These are phyloP conservation scores for Ogataea glucozyma DNA, from an alignment of 805 yeast species.

Conservation along the genomic window DNA sequence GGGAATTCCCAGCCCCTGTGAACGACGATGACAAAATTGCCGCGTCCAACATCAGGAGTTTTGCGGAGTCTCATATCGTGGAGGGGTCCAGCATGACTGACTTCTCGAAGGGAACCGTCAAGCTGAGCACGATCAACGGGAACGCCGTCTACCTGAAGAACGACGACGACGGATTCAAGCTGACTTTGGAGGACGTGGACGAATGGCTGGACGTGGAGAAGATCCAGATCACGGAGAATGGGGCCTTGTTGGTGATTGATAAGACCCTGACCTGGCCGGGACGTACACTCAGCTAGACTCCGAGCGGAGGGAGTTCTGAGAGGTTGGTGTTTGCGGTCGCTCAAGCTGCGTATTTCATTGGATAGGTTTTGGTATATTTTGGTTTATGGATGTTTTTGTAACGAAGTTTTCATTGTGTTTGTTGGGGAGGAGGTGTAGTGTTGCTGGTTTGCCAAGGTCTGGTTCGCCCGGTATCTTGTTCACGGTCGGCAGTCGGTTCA, in stretches of 20 bases:
- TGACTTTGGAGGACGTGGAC: slow-evolving; percentile 34
- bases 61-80: slow-evolving; percentile 65
- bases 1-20: slow-evolving; percentile 71
- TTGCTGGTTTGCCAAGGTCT: too few species aligned
- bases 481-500: too few species aligned
- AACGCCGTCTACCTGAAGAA: slow-evolving; percentile 40
- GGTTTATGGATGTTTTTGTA: too few species aligned
- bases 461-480: too few species aligned
- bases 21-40: slow-evolving; percentile 51
- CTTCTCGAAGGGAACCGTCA: slow-evolving; percentile 27
- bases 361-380: too few species aligned
- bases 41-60: slow-evolving; percentile 52
- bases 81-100: slow-evolving; percentile 28
- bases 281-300: background rate
- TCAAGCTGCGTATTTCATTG: too few species aligned
- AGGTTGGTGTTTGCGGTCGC: too few species aligned
- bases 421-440: too few species aligned
- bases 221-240: slow-evolving; percentile 44
- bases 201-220: slow-evolving; percentile 39
- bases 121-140: slow-evolving; percentile 35
- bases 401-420: too few species aligned
- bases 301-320: too few species aligned
- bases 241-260: slow-evolving; percentile 45
- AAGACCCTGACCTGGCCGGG: slow-evolving; percentile 41
- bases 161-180: slow-evolving; percentile 37